Evolutionary conservation across 1,284 basidiomycete species (phyloP).

Genomic region (Phaffia rhodozyma): DNA sequence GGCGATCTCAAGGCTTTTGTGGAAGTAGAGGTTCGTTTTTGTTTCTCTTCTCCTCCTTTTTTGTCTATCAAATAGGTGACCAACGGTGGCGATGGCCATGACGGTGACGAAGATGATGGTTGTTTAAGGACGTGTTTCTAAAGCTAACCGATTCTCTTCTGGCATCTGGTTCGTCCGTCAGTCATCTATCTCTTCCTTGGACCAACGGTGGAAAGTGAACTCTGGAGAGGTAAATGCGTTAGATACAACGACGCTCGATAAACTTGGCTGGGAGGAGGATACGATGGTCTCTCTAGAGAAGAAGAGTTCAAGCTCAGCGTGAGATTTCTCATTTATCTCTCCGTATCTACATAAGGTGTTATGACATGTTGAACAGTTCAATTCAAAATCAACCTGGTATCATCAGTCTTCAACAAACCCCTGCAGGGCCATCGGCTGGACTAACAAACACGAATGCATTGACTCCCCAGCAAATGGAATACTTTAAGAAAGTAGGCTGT

Average conservation of each 20-base stretch:
- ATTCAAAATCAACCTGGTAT: too few relatives aligned
- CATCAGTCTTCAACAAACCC: too few relatives aligned
- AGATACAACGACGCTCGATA: slow-evolving; percentile 11
- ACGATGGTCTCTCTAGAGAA: slow-evolving; percentile 6
- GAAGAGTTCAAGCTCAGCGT: background rate
- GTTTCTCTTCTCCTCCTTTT: background rate
- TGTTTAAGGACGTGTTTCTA: background rate
- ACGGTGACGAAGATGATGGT: background rate
- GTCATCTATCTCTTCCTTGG: background rate
- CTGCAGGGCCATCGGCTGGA: background rate
- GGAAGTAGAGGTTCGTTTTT: slow-evolving; percentile 64
- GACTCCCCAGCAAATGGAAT: slow-evolving; percentile 5
- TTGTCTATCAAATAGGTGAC: background rate
- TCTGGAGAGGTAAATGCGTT: slow-evolving; percentile 6
- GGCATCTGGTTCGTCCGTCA: background rate
- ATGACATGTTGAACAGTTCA: too few relatives aligned
- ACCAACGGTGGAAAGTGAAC: slow-evolving; percentile 5
- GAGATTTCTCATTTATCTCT: too few relatives aligned
- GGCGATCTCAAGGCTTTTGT: slow-evolving; percentile 78
- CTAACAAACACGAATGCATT: background rate
- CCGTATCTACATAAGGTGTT: too few relatives aligned
- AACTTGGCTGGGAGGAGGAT: slow-evolving; percentile 10
- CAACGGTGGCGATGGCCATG: slow-evolving; percentile 8
- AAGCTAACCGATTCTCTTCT: background rate
- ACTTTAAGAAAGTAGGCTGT: slow-evolving; percentile 4